A percentile compares a stretch with the other conserved stretches of the same genome.
phyloP scores from a whole-genome alignment of 495 filamentous ascomycete genomes.

The Bacidia rubella region DNA sequence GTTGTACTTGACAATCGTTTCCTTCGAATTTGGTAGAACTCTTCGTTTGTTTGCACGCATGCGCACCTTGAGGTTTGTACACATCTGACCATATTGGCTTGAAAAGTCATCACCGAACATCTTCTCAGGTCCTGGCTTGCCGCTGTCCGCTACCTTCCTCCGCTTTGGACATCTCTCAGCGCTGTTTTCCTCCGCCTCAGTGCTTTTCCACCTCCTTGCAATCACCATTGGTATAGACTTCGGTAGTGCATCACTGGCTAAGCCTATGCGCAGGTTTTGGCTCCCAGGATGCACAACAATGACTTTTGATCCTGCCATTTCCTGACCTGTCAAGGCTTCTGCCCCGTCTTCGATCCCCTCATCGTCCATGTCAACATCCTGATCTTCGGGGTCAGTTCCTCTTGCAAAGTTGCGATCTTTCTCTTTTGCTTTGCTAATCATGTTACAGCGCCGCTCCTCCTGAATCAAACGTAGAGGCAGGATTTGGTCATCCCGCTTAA shows the following conservation, averaged over 20 bases:
- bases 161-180: conserved; percentile 74
- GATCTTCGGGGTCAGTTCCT: conserved; percentile 37
- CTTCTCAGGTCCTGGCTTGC: conserved; percentile 52
- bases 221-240: conserved; percentile 91
- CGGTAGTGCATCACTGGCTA: conserved; percentile 86
- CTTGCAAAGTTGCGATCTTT: conserved; percentile 71
- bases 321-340: conserved; percentile 41
- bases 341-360: conserved; percentile 54
- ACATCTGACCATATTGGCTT: conserved; percentile 68
- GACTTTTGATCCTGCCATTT: conserved; percentile 70
- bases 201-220: conserved; percentile 57
- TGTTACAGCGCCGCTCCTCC: conserved; percentile 64
- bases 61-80: conserved; percentile 67
- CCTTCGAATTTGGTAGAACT: conserved; percentile 89
- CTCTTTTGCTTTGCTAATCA: conserved; percentile 74
- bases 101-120: conserved; percentile 73
- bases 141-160: conserved; percentile 55
- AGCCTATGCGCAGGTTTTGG: conserved; percentile 84
- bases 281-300: conserved; percentile 97
- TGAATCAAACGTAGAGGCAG: conserved; percentile 74
- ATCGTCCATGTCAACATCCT: conserved; percentile 30
- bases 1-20: conserved; percentile 87
- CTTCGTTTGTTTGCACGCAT: conserved; percentile 89
- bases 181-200: conserved; percentile 68
- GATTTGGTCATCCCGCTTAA: conserved; percentile 95